A percentile compares a stretch with the other conserved stretches of the same genome.
Conservation (phyloP, 2,329 filamentous ascomycete species). For the Aureobasidium subglaciale region DNA sequence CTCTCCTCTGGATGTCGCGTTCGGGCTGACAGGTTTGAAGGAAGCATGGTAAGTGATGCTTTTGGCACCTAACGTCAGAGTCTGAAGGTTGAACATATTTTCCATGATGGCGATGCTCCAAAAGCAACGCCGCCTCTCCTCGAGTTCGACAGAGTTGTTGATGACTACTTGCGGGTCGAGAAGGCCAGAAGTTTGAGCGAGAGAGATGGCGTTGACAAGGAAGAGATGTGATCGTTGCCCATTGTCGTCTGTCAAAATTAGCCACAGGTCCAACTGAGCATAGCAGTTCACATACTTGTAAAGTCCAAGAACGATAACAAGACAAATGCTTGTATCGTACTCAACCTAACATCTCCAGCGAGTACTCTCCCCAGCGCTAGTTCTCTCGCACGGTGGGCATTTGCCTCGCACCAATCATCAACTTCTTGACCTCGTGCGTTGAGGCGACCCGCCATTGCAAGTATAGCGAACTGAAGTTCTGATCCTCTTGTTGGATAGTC, state of each 20-base stretch:
- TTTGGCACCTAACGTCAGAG: neutral
- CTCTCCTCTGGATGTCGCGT: neutral
- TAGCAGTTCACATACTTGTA: neutral
- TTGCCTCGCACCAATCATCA: slow-evolving; percentile 11
- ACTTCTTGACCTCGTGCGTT: slow-evolving; percentile 4
- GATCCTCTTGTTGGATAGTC: neutral
- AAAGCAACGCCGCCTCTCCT: slow-evolving; percentile 10
- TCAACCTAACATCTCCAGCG: neutral
- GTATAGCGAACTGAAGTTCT: slow-evolving; percentile 7
- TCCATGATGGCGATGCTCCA: slow-evolving; percentile 12
- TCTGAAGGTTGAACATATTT: slow-evolving; percentile 9
- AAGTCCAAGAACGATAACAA: slow-evolving; percentile 12
- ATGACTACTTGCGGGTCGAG: neutral
- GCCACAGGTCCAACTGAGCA: neutral
- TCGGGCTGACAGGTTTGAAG: slow-evolving; percentile 4
- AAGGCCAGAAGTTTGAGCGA: slow-evolving; percentile 2
- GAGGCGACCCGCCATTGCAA: slow-evolving; percentile 7
- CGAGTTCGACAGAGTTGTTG: neutral
- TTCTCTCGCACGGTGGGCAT: slow-evolving; percentile 7
- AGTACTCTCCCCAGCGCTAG: neutral
- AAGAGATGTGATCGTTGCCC: slow-evolving; percentile 2
- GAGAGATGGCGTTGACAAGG: slow-evolving; percentile 6
- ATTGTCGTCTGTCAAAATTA: slow-evolving; percentile 1
- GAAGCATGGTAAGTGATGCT: neutral
- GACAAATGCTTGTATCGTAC: slow-evolving; percentile 7